phyloP scores from a whole-genome alignment of 768 basidiomycete species.

The Mycena metata region DNA sequence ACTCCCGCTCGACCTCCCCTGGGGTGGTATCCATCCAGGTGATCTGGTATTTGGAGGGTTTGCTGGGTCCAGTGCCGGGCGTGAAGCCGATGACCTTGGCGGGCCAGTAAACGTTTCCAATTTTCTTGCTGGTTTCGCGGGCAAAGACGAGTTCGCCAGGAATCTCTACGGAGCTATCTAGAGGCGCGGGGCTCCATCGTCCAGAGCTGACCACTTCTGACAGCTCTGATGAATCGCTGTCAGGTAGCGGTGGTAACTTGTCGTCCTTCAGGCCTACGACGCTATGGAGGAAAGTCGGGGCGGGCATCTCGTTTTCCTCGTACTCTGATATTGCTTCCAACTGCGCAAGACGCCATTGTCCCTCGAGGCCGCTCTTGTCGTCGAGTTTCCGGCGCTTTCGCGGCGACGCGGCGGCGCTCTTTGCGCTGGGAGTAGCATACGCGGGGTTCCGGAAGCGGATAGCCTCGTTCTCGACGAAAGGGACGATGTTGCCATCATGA shows the following conservation, averaged over 20 bases:
- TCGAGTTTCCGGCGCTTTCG: conserved; percentile 59
- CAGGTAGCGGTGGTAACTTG: conserved; percentile 24
- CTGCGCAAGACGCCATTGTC: conserved; percentile 64
- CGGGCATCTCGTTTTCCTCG: conserved; percentile 65
- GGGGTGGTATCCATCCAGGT: conserved; percentile 69
- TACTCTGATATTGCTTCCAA: conserved; percentile 59
- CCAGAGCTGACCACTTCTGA: conserved; percentile 33
- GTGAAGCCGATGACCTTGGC: conserved; percentile 69
- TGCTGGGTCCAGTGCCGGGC: conserved; percentile 52
- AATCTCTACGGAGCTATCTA: conserved; percentile 65
- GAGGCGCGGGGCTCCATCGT: conserved; percentile 56
- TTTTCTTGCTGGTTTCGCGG: conserved; percentile 48
- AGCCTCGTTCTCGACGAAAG: conserved; percentile 50
- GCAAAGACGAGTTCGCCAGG: conserved; percentile 80
- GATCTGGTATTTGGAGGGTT: conserved; percentile 62
- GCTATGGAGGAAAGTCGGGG: conserved; percentile 47
- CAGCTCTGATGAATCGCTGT: conserved; percentile 29
- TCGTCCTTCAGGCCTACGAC: conserved; percentile 5
- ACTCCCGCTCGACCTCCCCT: conserved; percentile 58
- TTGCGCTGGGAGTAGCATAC: conserved; percentile 38
- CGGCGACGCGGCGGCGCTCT: conserved; percentile 50
- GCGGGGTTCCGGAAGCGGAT: conserved; percentile 55
- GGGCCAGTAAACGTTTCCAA: conserved; percentile 71
- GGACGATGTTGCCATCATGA: conserved; percentile 56
- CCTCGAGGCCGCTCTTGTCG: conserved; percentile 48